Evolutionary conservation across 306 rosid genomes (phyloP).

Genomic region (Prunus dulcis): DNA sequence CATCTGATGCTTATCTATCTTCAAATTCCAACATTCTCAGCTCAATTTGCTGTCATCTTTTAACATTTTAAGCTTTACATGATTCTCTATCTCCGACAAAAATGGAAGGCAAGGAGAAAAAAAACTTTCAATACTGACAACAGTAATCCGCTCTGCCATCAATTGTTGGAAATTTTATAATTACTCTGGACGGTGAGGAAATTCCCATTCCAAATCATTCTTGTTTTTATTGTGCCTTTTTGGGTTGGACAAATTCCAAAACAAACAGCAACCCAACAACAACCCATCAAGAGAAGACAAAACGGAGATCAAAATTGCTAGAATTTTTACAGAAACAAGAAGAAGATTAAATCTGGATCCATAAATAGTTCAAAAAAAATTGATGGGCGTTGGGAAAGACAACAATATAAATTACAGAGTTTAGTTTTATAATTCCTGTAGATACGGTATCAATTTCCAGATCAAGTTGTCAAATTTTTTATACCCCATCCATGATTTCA

Average conservation of each 20-base stretch:
- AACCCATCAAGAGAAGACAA: too few relatives aligned
- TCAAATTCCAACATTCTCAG: too few relatives aligned
- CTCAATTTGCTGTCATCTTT: too few relatives aligned
- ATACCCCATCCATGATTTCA: conserved; percentile 2
- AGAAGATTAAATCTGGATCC: too few relatives aligned
- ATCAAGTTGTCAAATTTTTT: conserved; percentile 7
- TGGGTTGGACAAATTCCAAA: background rate
- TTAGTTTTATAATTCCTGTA: background rate
- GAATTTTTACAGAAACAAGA: too few relatives aligned
- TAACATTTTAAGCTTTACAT: too few relatives aligned
- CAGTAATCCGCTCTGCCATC: background rate
- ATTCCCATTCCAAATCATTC: background rate
- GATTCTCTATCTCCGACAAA: too few relatives aligned
- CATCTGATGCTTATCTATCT: too few relatives aligned
- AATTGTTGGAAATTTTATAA: background rate
- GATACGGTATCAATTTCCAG: conserved; percentile 15
- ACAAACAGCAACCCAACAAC: background rate
- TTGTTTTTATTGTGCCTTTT: background rate
- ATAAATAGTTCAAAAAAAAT: conserved; percentile 1
- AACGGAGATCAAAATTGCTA: too few relatives aligned
- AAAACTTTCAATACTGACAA: too few relatives aligned
- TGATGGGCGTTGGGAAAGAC: background rate
- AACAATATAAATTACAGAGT: background rate
- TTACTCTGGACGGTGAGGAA: background rate
- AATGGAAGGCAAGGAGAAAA: too few relatives aligned